phyloP scores from a whole-genome alignment of 2,329 filamentous ascomycete species.

The Phialocephala subalpina region DNA sequence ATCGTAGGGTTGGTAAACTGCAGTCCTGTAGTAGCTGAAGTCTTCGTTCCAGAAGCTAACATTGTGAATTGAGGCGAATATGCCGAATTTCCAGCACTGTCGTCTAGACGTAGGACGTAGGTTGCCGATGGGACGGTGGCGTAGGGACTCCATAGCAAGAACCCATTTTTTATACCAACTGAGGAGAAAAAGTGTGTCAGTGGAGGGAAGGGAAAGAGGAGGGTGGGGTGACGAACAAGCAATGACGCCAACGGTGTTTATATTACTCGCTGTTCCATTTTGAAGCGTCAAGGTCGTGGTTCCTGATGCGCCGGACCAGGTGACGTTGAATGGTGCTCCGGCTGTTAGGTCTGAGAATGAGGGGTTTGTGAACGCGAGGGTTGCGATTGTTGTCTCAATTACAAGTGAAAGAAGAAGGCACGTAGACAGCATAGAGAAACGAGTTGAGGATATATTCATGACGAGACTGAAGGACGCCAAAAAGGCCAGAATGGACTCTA shows the following conservation, averaged over 20 bases:
- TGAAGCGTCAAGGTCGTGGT: constrained; percentile 18
- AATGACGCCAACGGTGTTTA: constrained; percentile 12
- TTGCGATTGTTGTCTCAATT: constrained; percentile 1
- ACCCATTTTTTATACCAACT: constrained; percentile 9
- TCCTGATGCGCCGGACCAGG: constrained; percentile 22
- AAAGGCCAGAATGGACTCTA: neutral
- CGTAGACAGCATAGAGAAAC: neutral
- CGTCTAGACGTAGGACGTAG: constrained; percentile 18
- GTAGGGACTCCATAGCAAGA: constrained; percentile 18
- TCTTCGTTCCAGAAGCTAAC: constrained; percentile 12
- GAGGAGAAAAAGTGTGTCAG: neutral
- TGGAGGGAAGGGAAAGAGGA: neutral
- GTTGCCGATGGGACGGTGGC: constrained; percentile 12
- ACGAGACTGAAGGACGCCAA: neutral
- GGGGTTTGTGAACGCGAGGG: constrained; percentile 17
- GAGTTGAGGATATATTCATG: constrained; percentile 1
- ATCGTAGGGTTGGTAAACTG: constrained; percentile 20
- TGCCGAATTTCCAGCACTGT: constrained; percentile 16
- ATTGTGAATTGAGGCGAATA: constrained; percentile 14
- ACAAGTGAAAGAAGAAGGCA: neutral
- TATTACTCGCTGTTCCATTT: constrained; percentile 11
- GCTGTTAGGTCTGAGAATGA: constrained; percentile 17
- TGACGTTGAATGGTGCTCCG: constrained; percentile 20
- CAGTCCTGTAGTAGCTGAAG: constrained; percentile 1
- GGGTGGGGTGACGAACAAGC: constrained; percentile 13